phyloP scores from a whole-genome alignment of 163 green algal genomes.

The Chlamydomonas reinhardtii region DNA sequence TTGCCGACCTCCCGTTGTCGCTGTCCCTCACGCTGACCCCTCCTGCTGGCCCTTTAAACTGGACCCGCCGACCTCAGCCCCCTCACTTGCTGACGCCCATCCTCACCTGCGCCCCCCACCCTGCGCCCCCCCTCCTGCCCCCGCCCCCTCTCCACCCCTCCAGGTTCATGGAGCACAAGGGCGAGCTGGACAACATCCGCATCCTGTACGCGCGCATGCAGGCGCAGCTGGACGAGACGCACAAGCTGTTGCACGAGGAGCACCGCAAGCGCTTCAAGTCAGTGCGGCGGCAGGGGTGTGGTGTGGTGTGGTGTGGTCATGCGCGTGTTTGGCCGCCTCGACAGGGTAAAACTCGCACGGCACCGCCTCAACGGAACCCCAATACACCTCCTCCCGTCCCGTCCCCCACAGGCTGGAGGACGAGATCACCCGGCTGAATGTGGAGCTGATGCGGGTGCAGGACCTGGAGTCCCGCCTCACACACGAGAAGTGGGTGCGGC shows the following conservation, averaged over 20 bases:
- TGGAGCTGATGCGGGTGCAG: slow-evolving; percentile 55
- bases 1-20: too few species aligned
- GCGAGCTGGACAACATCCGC: slow-evolving; percentile 69
- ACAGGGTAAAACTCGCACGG: too few species aligned
- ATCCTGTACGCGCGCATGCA: slow-evolving; percentile 70
- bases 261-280: slow-evolving; percentile 59
- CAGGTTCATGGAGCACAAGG: slow-evolving; percentile 75
- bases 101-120: too few species aligned
- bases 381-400: background rate
- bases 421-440: slow-evolving; percentile 50
- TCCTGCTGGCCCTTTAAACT: too few species aligned
- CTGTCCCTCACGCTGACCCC: too few species aligned
- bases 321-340: too few species aligned
- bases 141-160: background rate
- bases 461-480: slow-evolving; percentile 56
- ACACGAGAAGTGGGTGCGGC: slow-evolving; percentile 49
- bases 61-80: too few species aligned
- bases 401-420: slow-evolving; percentile 49
- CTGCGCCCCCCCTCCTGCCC: too few species aligned
- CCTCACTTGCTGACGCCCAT: too few species aligned
- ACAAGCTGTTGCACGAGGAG: slow-evolving; percentile 70
- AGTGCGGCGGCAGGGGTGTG: background rate
- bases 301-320: too few species aligned
- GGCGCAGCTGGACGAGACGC: slow-evolving; percentile 69
- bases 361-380: too few species aligned